These are phyloP conservation scores for Puccinia horiana DNA, from an alignment of 1,284 basidiomycete species.

Conservation along the genomic window DNA sequence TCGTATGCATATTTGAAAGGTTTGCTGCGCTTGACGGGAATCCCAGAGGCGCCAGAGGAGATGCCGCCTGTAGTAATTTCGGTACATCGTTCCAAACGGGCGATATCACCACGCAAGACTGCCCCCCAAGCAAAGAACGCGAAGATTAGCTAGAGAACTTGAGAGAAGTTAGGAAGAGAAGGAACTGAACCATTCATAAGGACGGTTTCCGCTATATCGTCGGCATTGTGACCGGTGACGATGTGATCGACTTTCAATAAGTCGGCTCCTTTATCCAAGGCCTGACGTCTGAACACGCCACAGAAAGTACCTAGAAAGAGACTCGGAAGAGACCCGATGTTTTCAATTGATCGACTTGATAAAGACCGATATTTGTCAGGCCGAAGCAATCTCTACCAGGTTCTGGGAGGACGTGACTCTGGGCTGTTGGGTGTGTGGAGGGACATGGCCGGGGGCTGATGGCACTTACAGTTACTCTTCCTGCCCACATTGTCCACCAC, in stretches of 20 bases:
- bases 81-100: conserved; percentile 88
- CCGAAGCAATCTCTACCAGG: background rate
- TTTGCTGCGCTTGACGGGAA: conserved; percentile 93
- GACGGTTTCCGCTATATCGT: conserved; percentile 97
- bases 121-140: background rate
- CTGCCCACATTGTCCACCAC: conserved; percentile 91
- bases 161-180: background rate
- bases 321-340: background rate
- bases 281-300: conserved; percentile 93
- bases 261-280: conserved; percentile 88
- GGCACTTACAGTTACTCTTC: conserved; percentile 81
- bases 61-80: conserved; percentile 82
- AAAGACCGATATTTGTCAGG: background rate
- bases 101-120: conserved; percentile 98
- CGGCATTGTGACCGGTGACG: conserved; percentile 97
- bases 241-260: conserved; percentile 91
- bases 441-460: background rate
- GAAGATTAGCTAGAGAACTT: background rate
- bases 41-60: conserved; percentile 63
- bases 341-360: background rate
- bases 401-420: background rate
- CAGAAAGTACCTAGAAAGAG: conserved; percentile 76
- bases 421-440: background rate
- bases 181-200: conserved; percentile 84
- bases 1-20: conserved; percentile 98